Conservation (phyloP, 352 stramenopile species). For the Thalassiosira mediterranea region DNA sequence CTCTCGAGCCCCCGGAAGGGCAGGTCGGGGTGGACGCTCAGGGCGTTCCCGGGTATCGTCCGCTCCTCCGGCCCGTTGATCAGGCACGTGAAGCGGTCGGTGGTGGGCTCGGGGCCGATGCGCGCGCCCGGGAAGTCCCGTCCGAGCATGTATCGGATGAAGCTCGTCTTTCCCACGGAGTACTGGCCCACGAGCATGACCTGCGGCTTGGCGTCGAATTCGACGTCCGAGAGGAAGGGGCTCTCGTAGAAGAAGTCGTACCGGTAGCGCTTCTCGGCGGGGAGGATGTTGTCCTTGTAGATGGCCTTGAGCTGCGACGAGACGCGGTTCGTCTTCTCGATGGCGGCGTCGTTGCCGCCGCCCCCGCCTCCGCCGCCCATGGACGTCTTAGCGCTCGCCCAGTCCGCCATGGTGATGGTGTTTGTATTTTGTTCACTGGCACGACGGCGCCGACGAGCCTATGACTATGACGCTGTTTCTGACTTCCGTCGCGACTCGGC, state of each 20-base stretch:
- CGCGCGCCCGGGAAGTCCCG: conserved; percentile 95
- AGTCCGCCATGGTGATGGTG: too few relatives aligned
- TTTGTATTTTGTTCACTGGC: too few relatives aligned
- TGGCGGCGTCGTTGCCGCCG: conserved; percentile 65
- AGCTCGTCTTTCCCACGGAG: conserved; percentile 98
- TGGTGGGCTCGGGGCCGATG: conserved; percentile 97
- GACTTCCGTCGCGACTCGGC: too few relatives aligned
- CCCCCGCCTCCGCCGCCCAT: too few relatives aligned
- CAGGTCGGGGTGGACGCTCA: conserved; percentile 82
- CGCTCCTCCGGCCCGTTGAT: conserved; percentile 92
- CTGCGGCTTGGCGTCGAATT: conserved; percentile 82
- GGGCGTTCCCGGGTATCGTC: conserved; percentile 90
- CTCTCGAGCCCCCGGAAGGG: conserved; percentile 91
- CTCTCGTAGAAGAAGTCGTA: conserved; percentile 85
- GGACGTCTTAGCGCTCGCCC: too few relatives aligned
- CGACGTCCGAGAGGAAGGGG: conserved; percentile 66
- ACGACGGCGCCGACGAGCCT: too few relatives aligned
- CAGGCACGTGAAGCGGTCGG: conserved; percentile 93
- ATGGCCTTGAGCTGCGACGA: conserved; percentile 72
- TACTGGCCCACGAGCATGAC: conserved; percentile 86
- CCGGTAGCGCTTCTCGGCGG: conserved; percentile 69
- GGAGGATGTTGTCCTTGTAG: conserved; percentile 83
- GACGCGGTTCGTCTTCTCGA: conserved; percentile 82
- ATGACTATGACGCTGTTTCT: too few relatives aligned
- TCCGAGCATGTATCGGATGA: conserved; percentile 96